A percentile compares a stretch with the other conserved stretches of the same genome.
phyloP scores from a whole-genome alignment of 345 rosid species.

The Murraya paniculata region DNA sequence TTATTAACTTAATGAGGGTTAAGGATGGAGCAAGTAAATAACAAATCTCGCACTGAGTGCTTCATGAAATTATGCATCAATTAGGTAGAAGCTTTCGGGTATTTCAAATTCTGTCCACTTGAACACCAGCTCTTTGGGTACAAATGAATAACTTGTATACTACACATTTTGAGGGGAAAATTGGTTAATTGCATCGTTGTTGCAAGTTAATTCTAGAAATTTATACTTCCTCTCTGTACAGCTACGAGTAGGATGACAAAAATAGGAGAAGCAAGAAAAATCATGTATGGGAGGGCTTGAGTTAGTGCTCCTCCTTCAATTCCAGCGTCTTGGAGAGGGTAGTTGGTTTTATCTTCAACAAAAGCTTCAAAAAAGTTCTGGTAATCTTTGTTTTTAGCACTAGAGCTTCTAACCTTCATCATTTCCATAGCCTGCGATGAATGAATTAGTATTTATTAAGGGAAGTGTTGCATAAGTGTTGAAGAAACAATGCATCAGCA shows the following conservation, averaged over 20 bases:
- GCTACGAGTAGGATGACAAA: constrained; percentile 51
- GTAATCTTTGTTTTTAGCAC: constrained; percentile 45
- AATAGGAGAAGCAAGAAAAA: constrained; percentile 74
- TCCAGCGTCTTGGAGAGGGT: constrained; percentile 31
- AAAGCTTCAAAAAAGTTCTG: constrained; percentile 74
- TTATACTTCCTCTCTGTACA: constrained; percentile 41
- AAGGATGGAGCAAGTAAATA: no score
- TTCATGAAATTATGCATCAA: neutral
- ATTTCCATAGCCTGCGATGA: constrained; percentile 74
- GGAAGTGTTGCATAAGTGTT: neutral
- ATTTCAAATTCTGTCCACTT: neutral
- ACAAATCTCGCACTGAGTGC: no score
- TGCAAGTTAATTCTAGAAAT: constrained; percentile 16
- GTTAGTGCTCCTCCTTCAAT: constrained; percentile 34
- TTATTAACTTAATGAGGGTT: no score
- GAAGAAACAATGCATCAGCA: neutral
- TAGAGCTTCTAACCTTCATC: constrained; percentile 63
- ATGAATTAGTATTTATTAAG: neutral
- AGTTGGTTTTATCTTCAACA: constrained; percentile 46
- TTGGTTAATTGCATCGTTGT: neutral
- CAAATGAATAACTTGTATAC: constrained; percentile 3
- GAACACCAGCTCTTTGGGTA: neutral
- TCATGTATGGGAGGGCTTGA: constrained; percentile 59
- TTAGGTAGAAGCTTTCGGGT: neutral
- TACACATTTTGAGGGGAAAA: neutral